A percentile compares a stretch with the other conserved stretches of the same genome.
Conservation (phyloP, 768 basidiomycete genomes). For the Agrocybe praecox region DNA sequence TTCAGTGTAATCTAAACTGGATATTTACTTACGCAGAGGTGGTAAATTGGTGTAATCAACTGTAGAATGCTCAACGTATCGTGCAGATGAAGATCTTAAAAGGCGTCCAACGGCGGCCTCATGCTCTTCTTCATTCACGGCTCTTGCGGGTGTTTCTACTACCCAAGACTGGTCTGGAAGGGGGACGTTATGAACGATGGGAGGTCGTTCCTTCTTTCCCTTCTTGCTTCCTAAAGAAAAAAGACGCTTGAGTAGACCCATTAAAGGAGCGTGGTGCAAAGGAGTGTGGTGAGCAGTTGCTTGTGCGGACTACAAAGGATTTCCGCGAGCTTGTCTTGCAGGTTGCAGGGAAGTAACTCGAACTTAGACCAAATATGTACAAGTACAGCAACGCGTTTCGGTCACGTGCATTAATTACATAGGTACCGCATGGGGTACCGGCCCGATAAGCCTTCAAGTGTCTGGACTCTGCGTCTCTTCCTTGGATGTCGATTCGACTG, state of each 20-base stretch:
- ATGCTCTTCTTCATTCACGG: conserved; percentile 50
- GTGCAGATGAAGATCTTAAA: conserved; percentile 73
- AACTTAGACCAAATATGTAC: conserved; percentile 47
- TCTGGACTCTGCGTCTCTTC: no score
- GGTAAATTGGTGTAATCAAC: conserved; percentile 60
- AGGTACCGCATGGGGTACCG: not conserved
- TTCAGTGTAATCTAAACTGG: not conserved
- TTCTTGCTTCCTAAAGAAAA: conserved; percentile 71
- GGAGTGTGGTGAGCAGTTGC: conserved; percentile 23
- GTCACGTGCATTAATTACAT: conserved; percentile 32
- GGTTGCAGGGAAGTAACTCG: conserved; percentile 19
- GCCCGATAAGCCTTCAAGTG: no score
- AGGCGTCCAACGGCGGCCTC: conserved; percentile 53
- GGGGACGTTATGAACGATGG: conserved; percentile 28
- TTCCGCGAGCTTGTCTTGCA: conserved; percentile 4
- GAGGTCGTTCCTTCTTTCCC: conserved; percentile 45
- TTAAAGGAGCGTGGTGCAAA: conserved; percentile 33
- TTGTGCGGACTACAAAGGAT: conserved; percentile 11
- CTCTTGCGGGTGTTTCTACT: conserved; percentile 15
- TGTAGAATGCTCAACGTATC: conserved; percentile 59
- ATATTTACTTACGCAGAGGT: conserved; percentile 62
- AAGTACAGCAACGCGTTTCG: conserved; percentile 32
- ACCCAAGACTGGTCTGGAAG: conserved; percentile 25
- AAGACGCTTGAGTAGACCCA: conserved; percentile 74
- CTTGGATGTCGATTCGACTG: not conserved